Conservation (phyloP, 495 filamentous ascomycete species). For the Aspergillus hancockii region DNA sequence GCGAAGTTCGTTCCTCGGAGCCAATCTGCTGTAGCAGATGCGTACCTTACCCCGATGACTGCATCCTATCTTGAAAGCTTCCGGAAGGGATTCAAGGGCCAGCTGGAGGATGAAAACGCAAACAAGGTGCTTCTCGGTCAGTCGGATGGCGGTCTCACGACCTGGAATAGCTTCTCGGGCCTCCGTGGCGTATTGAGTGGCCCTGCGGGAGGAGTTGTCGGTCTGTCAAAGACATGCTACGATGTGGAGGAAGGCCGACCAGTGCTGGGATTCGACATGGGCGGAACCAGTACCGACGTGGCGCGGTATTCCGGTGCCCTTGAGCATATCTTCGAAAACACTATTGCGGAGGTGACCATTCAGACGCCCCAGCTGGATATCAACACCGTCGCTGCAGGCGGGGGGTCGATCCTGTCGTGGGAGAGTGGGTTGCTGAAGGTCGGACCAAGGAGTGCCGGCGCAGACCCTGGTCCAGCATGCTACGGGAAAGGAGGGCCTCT, state of each 20-base stretch:
- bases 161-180: conserved; percentile 49
- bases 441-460: conserved; percentile 82
- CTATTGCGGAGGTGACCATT: conserved; percentile 87
- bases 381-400: conserved; percentile 90
- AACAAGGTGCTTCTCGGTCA: conserved; percentile 45
- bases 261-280: conserved; percentile 93
- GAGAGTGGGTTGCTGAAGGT: conserved; percentile 86
- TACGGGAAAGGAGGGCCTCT: conserved; percentile 87
- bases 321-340: conserved; percentile 93
- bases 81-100: conserved; percentile 51
- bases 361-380: conserved; percentile 91
- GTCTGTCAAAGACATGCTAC: conserved; percentile 86
- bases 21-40: conserved; percentile 85
- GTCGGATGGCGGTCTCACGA: conserved; percentile 48
- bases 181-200: conserved; percentile 52
- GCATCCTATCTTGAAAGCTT: conserved; percentile 86
- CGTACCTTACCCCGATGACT: conserved; percentile 88
- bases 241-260: conserved; percentile 77
- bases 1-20: conserved; percentile 66
- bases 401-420: conserved; percentile 82
- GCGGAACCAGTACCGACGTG: conserved; percentile 90
- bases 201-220: conserved; percentile 68
- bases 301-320: conserved; percentile 83
- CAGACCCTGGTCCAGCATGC: conserved; percentile 86
- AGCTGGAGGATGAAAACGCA: conserved; percentile 38